phyloP scores from a whole-genome alignment of 2,329 filamentous ascomycete genomes.

The Pseudopyricularia cyperi region DNA sequence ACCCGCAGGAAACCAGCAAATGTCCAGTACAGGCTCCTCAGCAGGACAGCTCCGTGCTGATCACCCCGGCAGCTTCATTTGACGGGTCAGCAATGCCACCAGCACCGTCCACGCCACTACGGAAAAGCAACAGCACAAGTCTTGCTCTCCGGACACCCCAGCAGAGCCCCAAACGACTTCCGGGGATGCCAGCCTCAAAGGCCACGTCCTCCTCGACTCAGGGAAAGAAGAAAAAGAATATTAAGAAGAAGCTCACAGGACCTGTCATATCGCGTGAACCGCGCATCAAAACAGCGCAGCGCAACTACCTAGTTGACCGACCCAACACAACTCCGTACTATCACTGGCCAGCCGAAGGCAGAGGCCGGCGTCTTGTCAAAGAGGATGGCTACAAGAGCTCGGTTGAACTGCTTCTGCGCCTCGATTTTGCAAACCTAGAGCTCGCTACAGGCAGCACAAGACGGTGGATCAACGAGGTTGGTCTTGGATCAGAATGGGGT shows the following conservation, averaged over 20 bases:
- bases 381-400: constrained; percentile 54
- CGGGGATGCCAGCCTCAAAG: constrained; percentile 6
- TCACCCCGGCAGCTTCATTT: constrained; percentile 17
- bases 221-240: constrained; percentile 20
- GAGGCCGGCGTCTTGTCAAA: constrained; percentile 50
- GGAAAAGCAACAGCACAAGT: neutral
- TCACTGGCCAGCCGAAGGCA: constrained; percentile 47
- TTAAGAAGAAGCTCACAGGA: constrained; percentile 35
- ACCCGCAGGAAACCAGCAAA: constrained; percentile 24
- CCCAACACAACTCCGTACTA: constrained; percentile 49
- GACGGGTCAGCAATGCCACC: constrained; percentile 7
- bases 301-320: constrained; percentile 33
- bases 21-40: neutral
- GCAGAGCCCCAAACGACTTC: constrained; percentile 13
- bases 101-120: constrained; percentile 18
- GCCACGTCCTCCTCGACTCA: constrained; percentile 2
- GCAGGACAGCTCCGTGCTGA: constrained; percentile 6
- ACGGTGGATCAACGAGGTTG: constrained; percentile 59
- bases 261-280: constrained; percentile 51
- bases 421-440: constrained; percentile 57
- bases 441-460: constrained; percentile 51
- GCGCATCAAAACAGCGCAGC: constrained; percentile 45
- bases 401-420: constrained; percentile 55
- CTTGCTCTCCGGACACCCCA: constrained; percentile 9
- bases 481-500: constrained; percentile 39